phyloP scores from a whole-genome alignment of 2,329 filamentous ascomycete genomes.

The Aspergillus sp. region DNA sequence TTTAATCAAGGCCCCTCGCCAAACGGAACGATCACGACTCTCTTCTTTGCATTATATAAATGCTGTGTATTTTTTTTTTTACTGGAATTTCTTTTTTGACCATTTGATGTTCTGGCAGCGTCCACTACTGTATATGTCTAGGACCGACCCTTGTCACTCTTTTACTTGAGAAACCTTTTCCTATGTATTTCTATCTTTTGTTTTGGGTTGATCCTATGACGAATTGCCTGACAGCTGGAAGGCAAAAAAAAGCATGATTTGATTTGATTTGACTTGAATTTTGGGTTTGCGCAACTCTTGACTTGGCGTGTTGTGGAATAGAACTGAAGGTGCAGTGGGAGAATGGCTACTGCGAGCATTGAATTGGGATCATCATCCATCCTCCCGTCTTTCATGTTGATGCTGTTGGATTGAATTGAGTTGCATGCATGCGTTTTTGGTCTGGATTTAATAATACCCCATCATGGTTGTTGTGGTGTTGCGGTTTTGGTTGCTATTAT shows the following conservation, averaged over 20 bases:
- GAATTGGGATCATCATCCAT: too few species aligned
- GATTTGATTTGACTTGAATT: conserved; percentile 7
- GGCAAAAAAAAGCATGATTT: conserved; percentile 10
- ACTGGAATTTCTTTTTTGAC: neutral
- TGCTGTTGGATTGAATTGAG: too few species aligned
- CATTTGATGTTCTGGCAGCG: conserved; percentile 19
- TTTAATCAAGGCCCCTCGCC: too few species aligned
- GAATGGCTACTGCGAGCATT: too few species aligned
- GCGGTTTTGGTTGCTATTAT: too few species aligned
- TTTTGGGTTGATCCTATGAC: neutral
- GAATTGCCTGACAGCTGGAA: neutral
- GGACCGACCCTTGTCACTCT: conserved; percentile 17
- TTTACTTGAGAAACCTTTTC: conserved; percentile 12
- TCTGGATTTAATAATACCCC: too few species aligned
- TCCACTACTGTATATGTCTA: conserved; percentile 15
- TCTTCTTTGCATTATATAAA: too few species aligned
- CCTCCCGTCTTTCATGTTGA: too few species aligned
- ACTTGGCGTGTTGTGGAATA: neutral
- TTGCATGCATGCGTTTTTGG: too few species aligned
- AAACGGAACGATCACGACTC: too few species aligned
- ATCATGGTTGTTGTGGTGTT: too few species aligned
- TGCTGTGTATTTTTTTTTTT: too few species aligned
- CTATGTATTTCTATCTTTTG: conserved; percentile 23
- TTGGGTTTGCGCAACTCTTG: neutral
- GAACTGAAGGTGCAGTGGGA: neutral